These are phyloP conservation scores for Aureobasidium sp. DNA, from an alignment of 2,329 filamentous ascomycete genomes.

Conservation along the genomic window DNA sequence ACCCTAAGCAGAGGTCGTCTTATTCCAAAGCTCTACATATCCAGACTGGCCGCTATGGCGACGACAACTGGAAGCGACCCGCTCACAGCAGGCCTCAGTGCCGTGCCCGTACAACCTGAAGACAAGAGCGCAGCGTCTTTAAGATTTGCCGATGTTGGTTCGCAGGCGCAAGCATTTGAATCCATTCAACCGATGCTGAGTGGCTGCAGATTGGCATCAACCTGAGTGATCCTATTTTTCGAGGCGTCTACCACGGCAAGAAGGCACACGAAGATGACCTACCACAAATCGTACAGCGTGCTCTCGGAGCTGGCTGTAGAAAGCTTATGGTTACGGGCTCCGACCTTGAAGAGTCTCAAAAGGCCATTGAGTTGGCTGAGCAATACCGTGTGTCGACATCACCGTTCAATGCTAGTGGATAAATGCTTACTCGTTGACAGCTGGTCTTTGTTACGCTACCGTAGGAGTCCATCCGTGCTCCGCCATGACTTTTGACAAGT, in stretches of 20 bases:
- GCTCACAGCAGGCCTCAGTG: conserved; percentile 22
- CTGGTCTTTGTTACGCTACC: conserved; percentile 78
- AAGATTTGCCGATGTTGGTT: conserved; percentile 39
- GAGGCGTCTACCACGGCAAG: conserved; percentile 75
- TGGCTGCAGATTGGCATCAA: conserved; percentile 75
- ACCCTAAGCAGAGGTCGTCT: neutral
- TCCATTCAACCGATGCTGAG: neutral
- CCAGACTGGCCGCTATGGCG: neutral
- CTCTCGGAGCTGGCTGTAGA: conserved; percentile 67
- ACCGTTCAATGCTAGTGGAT: neutral
- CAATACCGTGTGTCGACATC: conserved; percentile 58
- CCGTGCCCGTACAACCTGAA: conserved; percentile 15
- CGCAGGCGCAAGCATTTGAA: conserved; percentile 19
- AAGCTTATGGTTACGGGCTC: conserved; percentile 95
- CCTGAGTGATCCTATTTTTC: conserved; percentile 84
- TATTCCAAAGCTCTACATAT: neutral
- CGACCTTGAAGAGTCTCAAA: conserved; percentile 68
- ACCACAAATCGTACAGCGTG: conserved; percentile 68
- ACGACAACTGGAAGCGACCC: conserved; percentile 19
- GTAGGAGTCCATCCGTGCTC: conserved; percentile 92
- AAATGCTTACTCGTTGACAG: conserved; percentile 37
- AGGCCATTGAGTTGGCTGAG: conserved; percentile 66
- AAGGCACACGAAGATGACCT: conserved; percentile 69
- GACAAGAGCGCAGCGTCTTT: conserved; percentile 6
- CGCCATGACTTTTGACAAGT: conserved; percentile 66